Evolutionary conservation across 352 stramenopile genomes (phyloP), one percentile per base, ranked within the genome.

Genomic region (Peronospora farinosa): DNA sequence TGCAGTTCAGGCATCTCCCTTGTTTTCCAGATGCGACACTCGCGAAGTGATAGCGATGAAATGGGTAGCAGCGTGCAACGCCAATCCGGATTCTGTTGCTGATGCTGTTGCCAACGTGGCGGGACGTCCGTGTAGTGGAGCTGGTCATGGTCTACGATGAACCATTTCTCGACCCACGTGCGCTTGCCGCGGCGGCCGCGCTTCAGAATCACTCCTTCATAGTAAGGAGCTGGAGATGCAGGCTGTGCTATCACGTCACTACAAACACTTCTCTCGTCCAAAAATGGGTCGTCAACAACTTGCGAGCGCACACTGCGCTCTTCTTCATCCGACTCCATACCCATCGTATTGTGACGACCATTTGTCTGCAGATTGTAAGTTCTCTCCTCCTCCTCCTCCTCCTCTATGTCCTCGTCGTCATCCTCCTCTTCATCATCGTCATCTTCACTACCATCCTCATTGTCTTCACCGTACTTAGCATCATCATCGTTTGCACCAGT

Each of bases 11-110:
- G 76, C 80, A 91, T 91, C 54, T 91, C 80, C 74, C 77, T 86
- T 7, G 80, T 91, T 67, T 91, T 91, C 79, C 79, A 91, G 54
- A 91, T 88, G 12, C 79, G 77, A 41, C 79, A 91, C 39, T 78
- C 77, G 28, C 69, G 73, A 43, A 91, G 59, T 7, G 65, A 72
- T 15, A 91, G 51, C 38, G 75, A 86, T 30, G 79, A 86, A 23
- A 78, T 71, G 4, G 63, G 69, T 28, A 63, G 63, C 21, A 69
- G 44, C 10, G 40, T 54, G 25, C 58, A 67, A 19, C 63, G 63
- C 58, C 63, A 65, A 27, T 61, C 53, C 0, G 38, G 1, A 46
- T 64, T 67, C 33, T 53, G 50, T 31, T 65, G 46, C 35, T 60
- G 54, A 16, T 71, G 56, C 16, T 67, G 61, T 44, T 65, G 49